phyloP scores from a whole-genome alignment of 148 eudicot genomes.

The Cornus suecica region DNA sequence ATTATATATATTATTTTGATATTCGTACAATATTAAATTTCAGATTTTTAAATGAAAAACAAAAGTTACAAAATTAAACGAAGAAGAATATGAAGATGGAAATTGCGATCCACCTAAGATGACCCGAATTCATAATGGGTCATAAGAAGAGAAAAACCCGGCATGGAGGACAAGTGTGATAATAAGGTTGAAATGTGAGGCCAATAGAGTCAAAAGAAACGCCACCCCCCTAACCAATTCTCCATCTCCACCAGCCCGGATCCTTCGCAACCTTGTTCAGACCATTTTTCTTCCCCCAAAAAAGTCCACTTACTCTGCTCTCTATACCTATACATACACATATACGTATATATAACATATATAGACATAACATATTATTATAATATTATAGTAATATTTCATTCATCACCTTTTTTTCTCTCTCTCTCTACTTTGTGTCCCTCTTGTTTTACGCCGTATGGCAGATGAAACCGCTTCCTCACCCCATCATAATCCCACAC shows the following conservation, averaged over 20 bases:
- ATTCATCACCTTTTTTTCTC: background rate
- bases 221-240: conserved; percentile 12
- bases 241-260: conserved; percentile 38
- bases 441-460: conserved; percentile 64
- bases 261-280: conserved; percentile 44
- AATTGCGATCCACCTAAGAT: too few relatives aligned
- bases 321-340: background rate
- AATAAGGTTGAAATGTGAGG: conserved; percentile 7
- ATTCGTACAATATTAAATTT: too few relatives aligned
- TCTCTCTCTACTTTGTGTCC: conserved; percentile 11
- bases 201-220: conserved; percentile 12
- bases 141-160: background rate
- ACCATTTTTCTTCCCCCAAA: conserved; percentile 31
- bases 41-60: too few relatives aligned
- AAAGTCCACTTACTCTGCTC: background rate
- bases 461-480: conserved; percentile 53
- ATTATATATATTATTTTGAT: too few relatives aligned
- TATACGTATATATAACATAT: background rate
- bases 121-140: background rate
- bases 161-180: conserved; percentile 24
- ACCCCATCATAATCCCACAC: conserved; percentile 55
- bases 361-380: background rate
- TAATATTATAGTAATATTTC: background rate
- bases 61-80: too few relatives aligned
- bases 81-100: too few relatives aligned